Evolutionary conservation across 768 basidiomycete species (phyloP).

Genomic region (Suillus subalutaceus): DNA sequence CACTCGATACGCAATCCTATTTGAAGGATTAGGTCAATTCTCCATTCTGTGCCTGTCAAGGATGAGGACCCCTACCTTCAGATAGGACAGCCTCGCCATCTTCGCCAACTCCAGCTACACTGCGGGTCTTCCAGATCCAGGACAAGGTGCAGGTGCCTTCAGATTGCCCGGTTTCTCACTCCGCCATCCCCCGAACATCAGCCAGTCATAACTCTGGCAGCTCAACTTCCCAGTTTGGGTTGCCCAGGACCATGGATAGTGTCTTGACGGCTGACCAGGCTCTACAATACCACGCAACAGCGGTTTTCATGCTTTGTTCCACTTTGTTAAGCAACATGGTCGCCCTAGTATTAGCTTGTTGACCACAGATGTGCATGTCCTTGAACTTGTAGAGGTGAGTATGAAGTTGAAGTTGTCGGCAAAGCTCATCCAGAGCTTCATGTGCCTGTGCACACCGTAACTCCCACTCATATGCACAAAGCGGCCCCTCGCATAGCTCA

Average conservation of each 20-base stretch:
- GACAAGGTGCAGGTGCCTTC: not conserved
- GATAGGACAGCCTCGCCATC: not conserved
- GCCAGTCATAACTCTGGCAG: not conserved
- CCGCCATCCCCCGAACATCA: not conserved
- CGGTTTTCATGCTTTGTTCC: not conserved
- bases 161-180: not conserved
- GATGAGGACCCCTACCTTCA: not conserved
- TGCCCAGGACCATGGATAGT: not conserved
- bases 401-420: too few species aligned
- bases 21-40: not conserved
- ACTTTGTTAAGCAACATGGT: not conserved
- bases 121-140: not conserved
- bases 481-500: too few species aligned
- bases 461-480: too few species aligned
- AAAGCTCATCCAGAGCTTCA: too few species aligned
- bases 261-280: not conserved
- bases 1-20: constrained; percentile 8
- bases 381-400: not conserved
- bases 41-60: not conserved
- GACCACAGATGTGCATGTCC: not conserved
- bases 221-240: not conserved
- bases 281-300: not conserved
- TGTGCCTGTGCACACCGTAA: too few species aligned
- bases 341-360: not conserved
- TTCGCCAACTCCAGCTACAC: not conserved